phyloP scores from a whole-genome alignment of 306 rosid genomes.

The Prunus davidiana region DNA sequence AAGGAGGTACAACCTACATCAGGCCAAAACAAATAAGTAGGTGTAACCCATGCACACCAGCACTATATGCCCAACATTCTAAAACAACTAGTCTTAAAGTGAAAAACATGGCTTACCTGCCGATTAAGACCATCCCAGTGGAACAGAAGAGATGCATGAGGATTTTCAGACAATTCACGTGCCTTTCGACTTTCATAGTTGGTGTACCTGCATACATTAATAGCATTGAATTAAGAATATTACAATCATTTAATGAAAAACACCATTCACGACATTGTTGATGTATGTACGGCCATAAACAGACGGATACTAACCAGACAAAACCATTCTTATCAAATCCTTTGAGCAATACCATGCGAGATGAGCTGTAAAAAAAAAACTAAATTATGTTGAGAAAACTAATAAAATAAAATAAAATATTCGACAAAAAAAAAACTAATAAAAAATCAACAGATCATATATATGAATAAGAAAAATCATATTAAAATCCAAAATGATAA shows the following conservation, averaged over 20 bases:
- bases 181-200: conserved; percentile 91
- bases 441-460: conserved; percentile 1
- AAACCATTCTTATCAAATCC: conserved; percentile 86
- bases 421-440: no score
- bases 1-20: not conserved
- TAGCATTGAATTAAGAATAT: conserved; percentile 21
- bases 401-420: not conserved
- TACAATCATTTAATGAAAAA: conserved; percentile 9
- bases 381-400: conserved; percentile 27
- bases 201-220: conserved; percentile 66
- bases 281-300: conserved; percentile 13
- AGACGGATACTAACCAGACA: conserved; percentile 70
- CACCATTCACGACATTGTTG: not conserved
- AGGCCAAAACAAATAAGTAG: not conserved
- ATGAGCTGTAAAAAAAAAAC: conserved; percentile 61
- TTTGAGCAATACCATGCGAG: conserved; percentile 86
- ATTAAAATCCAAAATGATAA: not conserved
- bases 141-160: conserved; percentile 86
- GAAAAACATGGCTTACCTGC: conserved; percentile 44
- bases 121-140: conserved; percentile 86
- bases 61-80: conserved; percentile 1
- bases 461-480: not conserved
- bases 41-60: not conserved
- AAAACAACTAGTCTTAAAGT: not conserved
- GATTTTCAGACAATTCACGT: conserved; percentile 68